These are phyloP conservation scores for Chaetomium strumarium DNA, from an alignment of 2,329 filamentous ascomycete genomes.

Conservation along the genomic window DNA sequence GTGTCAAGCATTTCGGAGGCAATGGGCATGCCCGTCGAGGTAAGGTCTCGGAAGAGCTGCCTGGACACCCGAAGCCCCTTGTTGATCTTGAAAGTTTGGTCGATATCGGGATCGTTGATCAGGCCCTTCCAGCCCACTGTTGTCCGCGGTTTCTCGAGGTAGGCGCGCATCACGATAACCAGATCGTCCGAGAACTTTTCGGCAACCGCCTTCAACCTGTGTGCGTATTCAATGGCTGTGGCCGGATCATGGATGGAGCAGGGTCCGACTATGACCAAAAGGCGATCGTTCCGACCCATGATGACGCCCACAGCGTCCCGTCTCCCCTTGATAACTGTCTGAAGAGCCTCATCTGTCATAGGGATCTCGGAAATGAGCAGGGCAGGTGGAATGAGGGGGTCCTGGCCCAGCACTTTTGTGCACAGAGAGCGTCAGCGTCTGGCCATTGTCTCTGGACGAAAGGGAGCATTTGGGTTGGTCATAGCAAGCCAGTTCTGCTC, in stretches of 20 bases:
- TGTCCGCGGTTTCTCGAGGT: slow-evolving; percentile 97
- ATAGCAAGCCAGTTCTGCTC: no score
- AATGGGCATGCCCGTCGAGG: slow-evolving; percentile 82
- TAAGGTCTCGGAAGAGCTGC: slow-evolving; percentile 89
- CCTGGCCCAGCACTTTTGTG: slow-evolving; percentile 78
- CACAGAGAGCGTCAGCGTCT: slow-evolving; percentile 20
- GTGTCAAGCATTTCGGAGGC: slow-evolving; percentile 98
- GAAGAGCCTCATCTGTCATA: slow-evolving; percentile 53
- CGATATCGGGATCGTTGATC: slow-evolving; percentile 98
- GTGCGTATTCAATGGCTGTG: slow-evolving; percentile 82
- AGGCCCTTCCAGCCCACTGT: slow-evolving; percentile 99
- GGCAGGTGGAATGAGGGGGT: slow-evolving; percentile 84
- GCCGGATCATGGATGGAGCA: slow-evolving; percentile 96
- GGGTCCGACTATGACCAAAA: slow-evolving; percentile 89
- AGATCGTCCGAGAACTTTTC: slow-evolving; percentile 78
- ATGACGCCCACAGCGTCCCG: slow-evolving; percentile 67
- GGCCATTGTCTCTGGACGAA: no score
- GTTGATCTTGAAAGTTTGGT: slow-evolving; percentile 97
- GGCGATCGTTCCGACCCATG: slow-evolving; percentile 73
- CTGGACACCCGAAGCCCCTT: slow-evolving; percentile 91
- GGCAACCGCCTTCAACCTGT: slow-evolving; percentile 68
- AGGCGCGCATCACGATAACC: slow-evolving; percentile 93
- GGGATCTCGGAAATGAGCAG: slow-evolving; percentile 84
- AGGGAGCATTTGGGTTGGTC: no score
- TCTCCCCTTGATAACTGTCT: slow-evolving; percentile 67